Conservation (phyloP, 2,329 filamentous ascomycete genomes). For the Sarocladium strictum region DNA sequence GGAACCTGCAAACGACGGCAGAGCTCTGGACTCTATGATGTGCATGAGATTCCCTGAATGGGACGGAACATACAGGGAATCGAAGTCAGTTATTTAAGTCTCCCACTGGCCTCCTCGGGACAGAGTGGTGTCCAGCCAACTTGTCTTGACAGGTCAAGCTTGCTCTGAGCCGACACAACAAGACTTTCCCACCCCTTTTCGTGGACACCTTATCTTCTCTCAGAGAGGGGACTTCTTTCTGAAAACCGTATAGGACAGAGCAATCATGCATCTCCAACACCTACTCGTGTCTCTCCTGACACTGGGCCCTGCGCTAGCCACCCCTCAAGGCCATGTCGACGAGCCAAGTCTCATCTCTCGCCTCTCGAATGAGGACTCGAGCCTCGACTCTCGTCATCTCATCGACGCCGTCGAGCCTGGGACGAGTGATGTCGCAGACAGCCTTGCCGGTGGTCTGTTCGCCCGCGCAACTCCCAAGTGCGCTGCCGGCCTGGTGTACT, state of each 20-base stretch:
- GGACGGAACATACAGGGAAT: no score
- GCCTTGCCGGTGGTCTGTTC: neutral
- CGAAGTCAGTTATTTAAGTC: no score
- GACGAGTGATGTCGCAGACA: neutral
- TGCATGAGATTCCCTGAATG: neutral
- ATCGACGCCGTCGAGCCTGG: neutral
- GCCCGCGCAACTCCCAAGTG: neutral
- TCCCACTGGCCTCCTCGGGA: no score
- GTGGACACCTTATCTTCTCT: no score
- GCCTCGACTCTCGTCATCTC: neutral
- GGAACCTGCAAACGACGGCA: neutral
- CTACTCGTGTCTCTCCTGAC: neutral
- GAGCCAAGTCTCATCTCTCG: neutral
- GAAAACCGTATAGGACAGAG: no score
- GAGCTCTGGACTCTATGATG: neutral
- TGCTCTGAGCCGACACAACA: no score
- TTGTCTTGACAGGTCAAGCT: no score
- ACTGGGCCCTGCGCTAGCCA: neutral
- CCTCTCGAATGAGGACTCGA: neutral
- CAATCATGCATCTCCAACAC: neutral
- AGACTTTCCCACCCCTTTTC: no score
- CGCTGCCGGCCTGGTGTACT: neutral
- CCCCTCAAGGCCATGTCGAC: neutral
- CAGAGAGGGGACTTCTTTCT: neutral
- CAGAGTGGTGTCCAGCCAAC: no score